A percentile compares a stretch with the other conserved stretches of the same genome.
Conservation (phyloP, 2,329 filamentous ascomycete genomes). For the Thelonectria blattea region DNA sequence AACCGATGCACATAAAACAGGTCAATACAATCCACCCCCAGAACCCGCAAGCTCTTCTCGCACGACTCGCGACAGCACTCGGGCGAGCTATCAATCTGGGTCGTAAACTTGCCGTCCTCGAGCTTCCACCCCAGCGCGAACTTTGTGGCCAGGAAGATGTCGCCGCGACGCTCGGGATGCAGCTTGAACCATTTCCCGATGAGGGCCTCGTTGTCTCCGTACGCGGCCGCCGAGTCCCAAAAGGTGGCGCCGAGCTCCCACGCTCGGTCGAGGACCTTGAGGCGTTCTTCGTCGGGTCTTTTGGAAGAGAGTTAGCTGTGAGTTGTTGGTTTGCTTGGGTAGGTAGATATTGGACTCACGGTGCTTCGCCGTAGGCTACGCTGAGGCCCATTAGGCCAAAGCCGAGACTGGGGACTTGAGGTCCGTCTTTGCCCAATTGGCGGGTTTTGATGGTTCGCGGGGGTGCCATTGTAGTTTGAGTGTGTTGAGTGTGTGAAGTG, state of each 20-base stretch:
- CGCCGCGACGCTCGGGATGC: slow-evolving; percentile 49
- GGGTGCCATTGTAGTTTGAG: neutral
- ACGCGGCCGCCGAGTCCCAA: slow-evolving; percentile 55
- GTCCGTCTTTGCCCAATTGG: slow-evolving; percentile 6
- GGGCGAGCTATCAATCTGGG: slow-evolving; percentile 5
- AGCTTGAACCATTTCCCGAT: slow-evolving; percentile 53
- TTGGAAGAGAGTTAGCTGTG: neutral
- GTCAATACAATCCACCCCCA: slow-evolving; percentile 56
- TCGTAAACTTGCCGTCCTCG: slow-evolving; percentile 22
- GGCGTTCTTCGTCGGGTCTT: slow-evolving; percentile 51
- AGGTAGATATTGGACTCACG: neutral
- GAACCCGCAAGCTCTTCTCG: slow-evolving; percentile 43
- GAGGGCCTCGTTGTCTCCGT: slow-evolving; percentile 52
- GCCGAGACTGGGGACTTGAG: slow-evolving; percentile 9
- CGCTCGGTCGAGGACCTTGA: slow-evolving; percentile 54
- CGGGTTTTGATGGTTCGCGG: slow-evolving; percentile 1
- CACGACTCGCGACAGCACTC: slow-evolving; percentile 21
- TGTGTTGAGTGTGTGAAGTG: neutral
- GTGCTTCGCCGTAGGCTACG: slow-evolving; percentile 8
- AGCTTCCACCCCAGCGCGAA: slow-evolving; percentile 23
- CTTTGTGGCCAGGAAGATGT: slow-evolving; percentile 53
- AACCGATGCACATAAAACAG: slow-evolving; percentile 57
- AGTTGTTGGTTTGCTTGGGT: neutral
- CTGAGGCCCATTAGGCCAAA: slow-evolving; percentile 27
- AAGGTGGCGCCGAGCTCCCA: slow-evolving; percentile 53